Evolutionary conservation across 345 rosid species (phyloP).

Genomic region (Kandelia obovata): DNA sequence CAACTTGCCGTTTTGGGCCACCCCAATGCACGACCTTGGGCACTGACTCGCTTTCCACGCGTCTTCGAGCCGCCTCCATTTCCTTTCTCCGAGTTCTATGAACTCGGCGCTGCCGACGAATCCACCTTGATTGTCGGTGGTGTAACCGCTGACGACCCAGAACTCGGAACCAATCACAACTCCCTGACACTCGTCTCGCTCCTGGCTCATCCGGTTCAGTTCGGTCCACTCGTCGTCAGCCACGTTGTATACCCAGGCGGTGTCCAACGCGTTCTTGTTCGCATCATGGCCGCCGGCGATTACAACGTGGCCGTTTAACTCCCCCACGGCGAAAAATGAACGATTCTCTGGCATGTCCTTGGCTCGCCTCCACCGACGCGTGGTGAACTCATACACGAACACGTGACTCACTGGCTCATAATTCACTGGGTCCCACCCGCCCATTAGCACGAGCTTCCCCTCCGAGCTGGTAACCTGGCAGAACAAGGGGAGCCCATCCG

Average conservation of each 20-base stretch:
- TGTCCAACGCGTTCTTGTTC: constrained; percentile 58
- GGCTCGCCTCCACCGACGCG: constrained; percentile 43
- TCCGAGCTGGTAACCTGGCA: constrained; percentile 52
- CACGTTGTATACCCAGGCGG: constrained; percentile 58
- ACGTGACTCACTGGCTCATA: constrained; percentile 52
- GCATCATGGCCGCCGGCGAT: constrained; percentile 69
- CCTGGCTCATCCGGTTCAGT: constrained; percentile 48
- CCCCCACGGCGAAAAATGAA: constrained; percentile 57
- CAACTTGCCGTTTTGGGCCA: constrained; percentile 1
- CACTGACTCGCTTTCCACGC: constrained; percentile 44
- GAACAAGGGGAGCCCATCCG: constrained; percentile 58
- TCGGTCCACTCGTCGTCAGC: constrained; percentile 51
- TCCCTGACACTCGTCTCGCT: constrained; percentile 70
- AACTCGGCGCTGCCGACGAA: constrained; percentile 53
- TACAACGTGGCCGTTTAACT: constrained; percentile 27
- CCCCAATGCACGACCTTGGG: constrained; percentile 32
- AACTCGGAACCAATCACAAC: constrained; percentile 46
- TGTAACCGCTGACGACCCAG: constrained; percentile 68
- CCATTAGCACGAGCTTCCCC: constrained; percentile 58
- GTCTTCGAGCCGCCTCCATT: constrained; percentile 44
- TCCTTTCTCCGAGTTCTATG: constrained; percentile 29
- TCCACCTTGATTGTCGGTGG: constrained; percentile 52
- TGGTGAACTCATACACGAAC: constrained; percentile 46
- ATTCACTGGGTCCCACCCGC: constrained; percentile 63
- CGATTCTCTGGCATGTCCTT: constrained; percentile 50